phyloP scores from a whole-genome alignment of 768 basidiomycete species.

The Boletus huronensis region DNA sequence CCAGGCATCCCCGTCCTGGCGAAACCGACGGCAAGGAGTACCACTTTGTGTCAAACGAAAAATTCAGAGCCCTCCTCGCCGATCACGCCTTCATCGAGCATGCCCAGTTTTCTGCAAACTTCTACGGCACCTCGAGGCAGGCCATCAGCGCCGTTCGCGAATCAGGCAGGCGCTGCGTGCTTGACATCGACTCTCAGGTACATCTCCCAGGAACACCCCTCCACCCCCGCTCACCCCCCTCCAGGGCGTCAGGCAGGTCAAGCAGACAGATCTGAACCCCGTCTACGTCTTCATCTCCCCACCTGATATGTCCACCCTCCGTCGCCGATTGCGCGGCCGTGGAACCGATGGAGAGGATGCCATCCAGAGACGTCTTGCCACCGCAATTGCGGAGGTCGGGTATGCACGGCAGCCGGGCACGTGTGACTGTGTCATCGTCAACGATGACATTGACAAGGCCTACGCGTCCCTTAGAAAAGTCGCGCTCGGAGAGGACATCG shows the following conservation, averaged over 20 bases:
- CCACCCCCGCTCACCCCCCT: neutral
- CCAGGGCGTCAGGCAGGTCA: slow-evolving; percentile 91
- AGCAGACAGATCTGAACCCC: slow-evolving; percentile 74
- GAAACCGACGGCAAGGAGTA: slow-evolving; percentile 84
- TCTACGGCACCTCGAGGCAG: slow-evolving; percentile 87
- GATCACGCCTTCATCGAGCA: slow-evolving; percentile 87
- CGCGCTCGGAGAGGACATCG: slow-evolving; percentile 63
- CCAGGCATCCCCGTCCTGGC: slow-evolving; percentile 76
- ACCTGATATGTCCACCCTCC: slow-evolving; percentile 70
- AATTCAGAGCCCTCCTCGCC: slow-evolving; percentile 66
- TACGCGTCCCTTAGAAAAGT: slow-evolving; percentile 74
- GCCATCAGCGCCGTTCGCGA: slow-evolving; percentile 67
- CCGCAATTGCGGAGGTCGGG: slow-evolving; percentile 75
- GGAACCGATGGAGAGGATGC: slow-evolving; percentile 81
- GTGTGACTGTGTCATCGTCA: slow-evolving; percentile 85
- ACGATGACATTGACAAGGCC: slow-evolving; percentile 83
- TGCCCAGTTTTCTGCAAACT: slow-evolving; percentile 89
- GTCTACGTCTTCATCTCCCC: slow-evolving; percentile 92
- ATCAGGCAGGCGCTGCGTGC: slow-evolving; percentile 77
- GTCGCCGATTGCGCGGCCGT: slow-evolving; percentile 65
- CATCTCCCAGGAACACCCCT: neutral
- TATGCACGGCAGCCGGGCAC: slow-evolving; percentile 74
- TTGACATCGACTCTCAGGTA: slow-evolving; percentile 95
- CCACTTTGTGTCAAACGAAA: slow-evolving; percentile 72
- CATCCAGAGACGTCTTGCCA: slow-evolving; percentile 69